Evolutionary conservation across 345 rosid species (phyloP), one percentile per base, ranked within the genome.

Genomic region (Aquilaria yunnanensis): DNA sequence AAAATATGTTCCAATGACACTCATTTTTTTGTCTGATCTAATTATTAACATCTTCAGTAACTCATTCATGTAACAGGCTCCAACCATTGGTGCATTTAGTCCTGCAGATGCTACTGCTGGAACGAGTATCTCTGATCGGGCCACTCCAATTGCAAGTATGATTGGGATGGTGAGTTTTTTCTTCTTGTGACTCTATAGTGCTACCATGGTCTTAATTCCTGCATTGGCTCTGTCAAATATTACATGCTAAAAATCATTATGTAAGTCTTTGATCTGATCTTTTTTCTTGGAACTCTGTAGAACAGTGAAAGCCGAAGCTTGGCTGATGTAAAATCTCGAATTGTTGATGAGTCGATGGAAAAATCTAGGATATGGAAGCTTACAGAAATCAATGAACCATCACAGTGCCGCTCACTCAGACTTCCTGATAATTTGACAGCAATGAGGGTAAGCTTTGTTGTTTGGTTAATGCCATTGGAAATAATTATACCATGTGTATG

Each of bases 321-420:
- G 74, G 83, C 55, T 37, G 83, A 88, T 53, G 82, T 65, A 61
- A 86, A 91, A 67, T 89, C 97, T 32, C 80, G 83, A 77, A 75
- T 83, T 76, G 78, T 75, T 41, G 87, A 88, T 45, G 85, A 86
- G 65, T 66, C 81, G 2, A 13, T 67, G 60, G 96, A 76, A 66
- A 83, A 84, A 65, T 75, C 92, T 61, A 75, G 80, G 69, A 78
- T 76, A 57, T 84, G 94, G 90, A 81, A 86, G 70, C 70, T 68
- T 57, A 88, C 80, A 61, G 97, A 88, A 81, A 86, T 91, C 60
- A 86, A 72, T 70, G 90, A 91, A 71, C 75, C 81, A 67, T 77
- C 85, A 23, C 96, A 84, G 64, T 85, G 93, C 60, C 83, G 78
- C 37, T 81, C 97, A 54, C 54, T 83, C 63, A 91, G 86, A 77